Evolutionary conservation across 1,284 basidiomycete species (phyloP).

Genomic region (Pisolithus thermaeus): DNA sequence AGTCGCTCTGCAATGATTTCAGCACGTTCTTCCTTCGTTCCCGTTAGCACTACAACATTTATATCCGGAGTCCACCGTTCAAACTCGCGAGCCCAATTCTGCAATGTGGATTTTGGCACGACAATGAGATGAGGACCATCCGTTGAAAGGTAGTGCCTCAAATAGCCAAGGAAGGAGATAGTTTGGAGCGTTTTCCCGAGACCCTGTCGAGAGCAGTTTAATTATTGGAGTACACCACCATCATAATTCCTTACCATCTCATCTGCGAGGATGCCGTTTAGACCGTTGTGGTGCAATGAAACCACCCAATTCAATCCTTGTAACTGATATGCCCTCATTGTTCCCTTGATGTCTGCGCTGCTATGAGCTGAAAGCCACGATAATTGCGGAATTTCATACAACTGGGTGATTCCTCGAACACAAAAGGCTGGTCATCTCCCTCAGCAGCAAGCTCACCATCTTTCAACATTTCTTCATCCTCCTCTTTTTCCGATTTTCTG

Average conservation of each 20-base stretch:
- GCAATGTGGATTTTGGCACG: slow-evolving; percentile 95
- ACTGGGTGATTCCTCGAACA: slow-evolving; percentile 88
- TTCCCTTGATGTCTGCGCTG: slow-evolving; percentile 73
- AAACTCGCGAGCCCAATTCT: slow-evolving; percentile 97
- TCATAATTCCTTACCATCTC: slow-evolving; percentile 67
- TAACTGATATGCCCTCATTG: slow-evolving; percentile 92
- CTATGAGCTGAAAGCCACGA: slow-evolving; percentile 1
- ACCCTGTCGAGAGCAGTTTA: slow-evolving; percentile 50
- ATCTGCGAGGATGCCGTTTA: slow-evolving; percentile 91
- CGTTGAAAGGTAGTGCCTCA: slow-evolving; percentile 79
- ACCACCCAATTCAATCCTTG: slow-evolving; percentile 99
- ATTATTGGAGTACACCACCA: slow-evolving; percentile 1
- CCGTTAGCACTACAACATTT: slow-evolving; percentile 77
- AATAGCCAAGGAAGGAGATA: slow-evolving; percentile 94
- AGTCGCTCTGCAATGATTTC: slow-evolving; percentile 77
- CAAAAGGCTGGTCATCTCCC: slow-evolving; percentile 81
- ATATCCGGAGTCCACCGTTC: slow-evolving; percentile 90
- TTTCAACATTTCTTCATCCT: slow-evolving; percentile 92
- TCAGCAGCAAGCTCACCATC: slow-evolving; percentile 77
- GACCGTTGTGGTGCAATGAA: slow-evolving; percentile 85
- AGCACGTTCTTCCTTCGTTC: slow-evolving; percentile 85
- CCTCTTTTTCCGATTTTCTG: slow-evolving; percentile 96
- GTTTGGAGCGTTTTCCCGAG: slow-evolving; percentile 98
- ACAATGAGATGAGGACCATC: slow-evolving; percentile 89
- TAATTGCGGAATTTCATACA: slow-evolving; percentile 50